Base-by-base conservation (phyloP, 202 grass and related monocot species). In the Brachypodium distachyon region DNA sequence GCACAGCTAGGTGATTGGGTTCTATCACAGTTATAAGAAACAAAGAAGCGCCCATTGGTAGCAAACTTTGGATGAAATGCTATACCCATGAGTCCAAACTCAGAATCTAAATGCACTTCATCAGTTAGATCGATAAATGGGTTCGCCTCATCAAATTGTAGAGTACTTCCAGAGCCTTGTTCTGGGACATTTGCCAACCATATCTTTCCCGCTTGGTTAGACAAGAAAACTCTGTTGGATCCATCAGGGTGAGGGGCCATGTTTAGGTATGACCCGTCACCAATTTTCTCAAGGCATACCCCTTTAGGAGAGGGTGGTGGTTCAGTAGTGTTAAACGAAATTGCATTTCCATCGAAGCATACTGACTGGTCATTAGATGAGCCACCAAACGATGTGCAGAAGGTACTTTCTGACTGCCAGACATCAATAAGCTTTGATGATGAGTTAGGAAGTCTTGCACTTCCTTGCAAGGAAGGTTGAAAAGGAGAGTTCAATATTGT, bases 91-190 rank as follows among this genome's bases (percentile, higher is more conserved):
- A 97, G 77, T 36, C 88, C 91, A 76, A 94, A 78, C 67, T 74
- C 17, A 13, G 81, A 85, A 81, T 89, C 88, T 0, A 64, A 67
- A 62, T 89, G 65, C 33, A 97, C 88, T 76, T 90, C 87, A 77
- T 94, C 87, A 17, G 87, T 90, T 82, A 97, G 75, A 77, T 97
- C 94, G 64, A 97, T 79, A 83, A 97, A 97, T 21, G 94, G 91
- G 46, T 82, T 86, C 11, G 73, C 72, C 34, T 86, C 86, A 13
- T 94, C 86, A 32, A 90, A 50, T 37, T 86, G 67, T 25, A 97
- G 47, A 55, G 77, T 79, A 47, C 58, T 47, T 26, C 88, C 82
- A 39, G 88, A 94, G 33, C 94, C 94, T 79, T 86, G 88, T 80
- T 97, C 88, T n/a, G 94, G 94, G 18, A 97, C 65, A 14, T 59